Evolutionary conservation across 1,139 yeast genomes (phyloP), one percentile per base, ranked within the genome.

Genomic region (Entelexis paramagnoliae): DNA sequence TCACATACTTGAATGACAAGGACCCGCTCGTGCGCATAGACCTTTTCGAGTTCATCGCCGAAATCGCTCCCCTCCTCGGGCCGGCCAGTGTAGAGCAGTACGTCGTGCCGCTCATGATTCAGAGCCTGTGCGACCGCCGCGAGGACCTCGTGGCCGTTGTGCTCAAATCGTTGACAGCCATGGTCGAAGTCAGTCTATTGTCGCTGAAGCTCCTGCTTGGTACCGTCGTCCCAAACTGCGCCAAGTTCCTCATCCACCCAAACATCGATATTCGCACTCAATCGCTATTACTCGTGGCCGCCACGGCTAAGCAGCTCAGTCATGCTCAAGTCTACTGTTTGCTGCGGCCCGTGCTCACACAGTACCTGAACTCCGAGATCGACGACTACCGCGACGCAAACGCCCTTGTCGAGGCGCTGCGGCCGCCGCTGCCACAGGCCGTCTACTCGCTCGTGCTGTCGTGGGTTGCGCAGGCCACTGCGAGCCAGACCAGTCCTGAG

Each of bases 1-100:
- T 91, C 44, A 89, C 97, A 0, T 93, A 88, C 62, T 69, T 93
- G 55, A 93, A 93, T 64, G 96, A 88, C 63, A 74, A 79, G 48
- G 80, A 81, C 61, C 72, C 83, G 3, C 76, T 79, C 29, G 69
- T 91, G 26, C 72, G 94, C 53, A 69, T 83, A 32, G 80, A 81
- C 8, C 81, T 93, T 60, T 78, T 89, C 44, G 76, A 81, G 36
- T 75, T 87, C n/a, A 78, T 89, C n/a, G 75, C 87, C 7, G 79
- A 82, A 1, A 71, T 93, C 26, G 85, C 94, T 0, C 79, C 89
- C 2, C 82, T 78, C 62, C 79, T 89, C 33, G 98, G 98, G 0
- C 79, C 81, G 0, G 72, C 84, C 0, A 78, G 95, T 34, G 72
- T 93, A 55, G 96, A 91, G 59, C 95, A 87, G 60, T 93, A 89